These are phyloP conservation scores for Papilionanthe hybrid DNA, from an alignment of 116 monocot species.

Conservation along the genomic window DNA sequence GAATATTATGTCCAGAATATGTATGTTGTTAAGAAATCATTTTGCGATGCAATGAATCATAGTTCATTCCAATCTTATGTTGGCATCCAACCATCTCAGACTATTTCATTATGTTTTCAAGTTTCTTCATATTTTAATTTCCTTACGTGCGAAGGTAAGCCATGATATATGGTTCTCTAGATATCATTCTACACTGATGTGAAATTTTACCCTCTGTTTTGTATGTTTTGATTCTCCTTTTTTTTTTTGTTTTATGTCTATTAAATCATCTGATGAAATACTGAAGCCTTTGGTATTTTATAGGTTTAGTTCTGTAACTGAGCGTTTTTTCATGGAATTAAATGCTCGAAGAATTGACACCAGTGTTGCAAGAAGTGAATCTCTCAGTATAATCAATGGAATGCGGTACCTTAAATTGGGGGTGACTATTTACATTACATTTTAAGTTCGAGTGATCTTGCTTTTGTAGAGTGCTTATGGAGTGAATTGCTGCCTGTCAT, in stretches of 20 bases:
- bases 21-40: background rate
- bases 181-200: background rate
- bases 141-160: background rate
- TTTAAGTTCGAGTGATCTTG: background rate
- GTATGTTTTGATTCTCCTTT: background rate
- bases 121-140: background rate
- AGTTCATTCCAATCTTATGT: background rate
- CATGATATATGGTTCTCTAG: background rate
- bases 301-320: constrained; percentile 98
- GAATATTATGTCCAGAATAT: background rate
- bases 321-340: constrained; percentile 98
- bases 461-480: background rate
- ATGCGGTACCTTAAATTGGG: constrained; percentile 99
- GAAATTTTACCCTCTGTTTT: background rate
- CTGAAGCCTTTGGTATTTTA: constrained; percentile 10
- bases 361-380: constrained; percentile 88
- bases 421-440: constrained; percentile 42
- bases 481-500: background rate
- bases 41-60: background rate
- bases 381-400: constrained; percentile 98
- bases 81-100: background rate
- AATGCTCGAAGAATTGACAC: constrained; percentile 82
- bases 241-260: background rate
- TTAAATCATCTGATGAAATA: background rate
- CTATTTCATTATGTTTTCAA: background rate